A percentile compares a stretch with the other conserved stretches of the same genome.
Evolutionary conservation across 2,329 filamentous ascomycete genomes (phyloP).

Genomic region (Dryadomyces sulphureus): DNA sequence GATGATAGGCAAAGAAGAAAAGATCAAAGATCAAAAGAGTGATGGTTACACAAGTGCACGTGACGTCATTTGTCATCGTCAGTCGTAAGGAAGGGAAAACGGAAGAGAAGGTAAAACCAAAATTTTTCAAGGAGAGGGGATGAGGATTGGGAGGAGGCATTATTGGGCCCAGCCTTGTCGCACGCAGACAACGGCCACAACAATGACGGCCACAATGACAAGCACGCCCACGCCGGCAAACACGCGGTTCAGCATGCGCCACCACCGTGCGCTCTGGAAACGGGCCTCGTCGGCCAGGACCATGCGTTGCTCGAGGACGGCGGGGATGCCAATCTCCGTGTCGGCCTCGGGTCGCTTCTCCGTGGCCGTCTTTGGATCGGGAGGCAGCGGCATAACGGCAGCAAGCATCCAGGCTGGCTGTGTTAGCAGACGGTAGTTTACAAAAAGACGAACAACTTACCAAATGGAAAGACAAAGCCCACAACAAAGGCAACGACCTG

Average conservation of each 20-base stretch:
- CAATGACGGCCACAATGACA: constrained; percentile 35
- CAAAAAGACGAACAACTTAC: constrained; percentile 26
- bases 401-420: constrained; percentile 59
- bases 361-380: constrained; percentile 36
- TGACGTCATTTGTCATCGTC: not conserved
- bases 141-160: not conserved
- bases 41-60: not conserved
- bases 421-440: constrained; percentile 3
- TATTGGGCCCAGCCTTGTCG: constrained; percentile 29
- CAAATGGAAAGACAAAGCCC: constrained; percentile 64
- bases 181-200: constrained; percentile 37
- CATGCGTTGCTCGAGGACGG: constrained; percentile 19
- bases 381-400: constrained; percentile 57
- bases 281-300: constrained; percentile 26
- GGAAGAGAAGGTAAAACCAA: not conserved
- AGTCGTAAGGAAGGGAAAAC: not conserved
- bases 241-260: constrained; percentile 42
- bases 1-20: not conserved
- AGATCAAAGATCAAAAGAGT: not conserved
- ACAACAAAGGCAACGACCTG: constrained; percentile 62
- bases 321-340: constrained; percentile 22
- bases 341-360: constrained; percentile 28
- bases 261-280: constrained; percentile 41
- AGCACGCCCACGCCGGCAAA: constrained; percentile 43
- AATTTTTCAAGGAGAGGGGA: not conserved